Conservation (phyloP, 2,329 filamentous ascomycete genomes). For the Ceratocystis huliohia region DNA sequence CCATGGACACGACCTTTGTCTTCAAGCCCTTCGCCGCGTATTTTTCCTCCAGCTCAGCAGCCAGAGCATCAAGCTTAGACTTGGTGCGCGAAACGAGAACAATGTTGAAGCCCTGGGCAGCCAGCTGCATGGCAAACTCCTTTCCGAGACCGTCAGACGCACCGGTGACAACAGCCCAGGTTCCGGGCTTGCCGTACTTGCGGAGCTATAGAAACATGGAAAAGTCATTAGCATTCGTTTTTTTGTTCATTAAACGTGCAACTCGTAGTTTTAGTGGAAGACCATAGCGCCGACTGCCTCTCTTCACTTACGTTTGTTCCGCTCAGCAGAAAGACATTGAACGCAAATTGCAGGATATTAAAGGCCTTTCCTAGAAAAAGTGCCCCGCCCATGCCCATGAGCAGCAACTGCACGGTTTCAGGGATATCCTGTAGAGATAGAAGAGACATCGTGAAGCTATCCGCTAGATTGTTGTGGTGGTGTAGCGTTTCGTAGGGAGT, state of each 20-base stretch:
- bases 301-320: constrained; percentile 44
- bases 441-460: constrained; percentile 3
- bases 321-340: constrained; percentile 56
- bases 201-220: constrained; percentile 47
- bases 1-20: constrained; percentile 76
- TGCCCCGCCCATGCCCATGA: constrained; percentile 46
- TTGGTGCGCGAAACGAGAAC: constrained; percentile 91
- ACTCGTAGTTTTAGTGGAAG: too few species aligned
- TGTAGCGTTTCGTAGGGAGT: background rate
- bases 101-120: constrained; percentile 84
- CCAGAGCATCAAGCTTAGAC: constrained; percentile 71
- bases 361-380: constrained; percentile 44
- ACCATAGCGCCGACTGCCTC: background rate
- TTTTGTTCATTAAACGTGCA: background rate
- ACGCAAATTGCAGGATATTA: constrained; percentile 47
- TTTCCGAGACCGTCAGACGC: constrained; percentile 95
- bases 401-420: constrained; percentile 33
- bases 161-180: constrained; percentile 88
- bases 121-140: constrained; percentile 85
- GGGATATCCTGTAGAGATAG: constrained; percentile 28
- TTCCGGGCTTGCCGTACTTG: constrained; percentile 80
- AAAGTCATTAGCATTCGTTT: background rate
- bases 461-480: background rate
- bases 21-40: constrained; percentile 49
- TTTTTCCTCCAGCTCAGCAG: constrained; percentile 60